Evolutionary conservation across 2,329 filamentous ascomycete genomes (phyloP).

Genomic region (Xylaria sp.): DNA sequence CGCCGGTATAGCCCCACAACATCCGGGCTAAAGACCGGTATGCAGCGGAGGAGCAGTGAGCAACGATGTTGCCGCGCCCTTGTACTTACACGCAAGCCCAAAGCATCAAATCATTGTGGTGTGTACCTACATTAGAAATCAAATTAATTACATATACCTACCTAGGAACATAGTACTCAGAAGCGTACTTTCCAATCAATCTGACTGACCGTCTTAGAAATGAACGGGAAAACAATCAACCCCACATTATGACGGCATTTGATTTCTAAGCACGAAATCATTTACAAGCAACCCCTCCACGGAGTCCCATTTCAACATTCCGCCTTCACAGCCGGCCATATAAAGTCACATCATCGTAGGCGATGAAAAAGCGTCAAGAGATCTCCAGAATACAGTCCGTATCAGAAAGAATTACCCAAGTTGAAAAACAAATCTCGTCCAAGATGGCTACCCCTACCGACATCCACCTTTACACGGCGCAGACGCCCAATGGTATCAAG

Average conservation of each 20-base stretch:
- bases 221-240: slow-evolving; percentile 1
- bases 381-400: slow-evolving; percentile 11
- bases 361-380: not conserved
- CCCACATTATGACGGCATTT: slow-evolving; percentile 28
- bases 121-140: not conserved
- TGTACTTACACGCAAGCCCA: not conserved
- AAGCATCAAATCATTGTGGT: not conserved
- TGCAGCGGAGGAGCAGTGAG: not conserved
- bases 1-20: slow-evolving; percentile 3
- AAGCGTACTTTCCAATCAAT: slow-evolving; percentile 1
- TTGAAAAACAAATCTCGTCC: slow-evolving; percentile 40
- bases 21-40: not conserved
- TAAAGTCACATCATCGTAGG: not conserved
- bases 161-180: too few relatives aligned
- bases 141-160: not conserved
- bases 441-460: slow-evolving; percentile 65
- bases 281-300: slow-evolving; percentile 13
- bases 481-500: slow-evolving; percentile 92
- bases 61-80: too few relatives aligned
- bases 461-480: slow-evolving; percentile 83
- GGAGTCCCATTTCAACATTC: not conserved
- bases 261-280: slow-evolving; percentile 38
- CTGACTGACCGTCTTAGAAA: slow-evolving; percentile 12
- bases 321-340: not conserved
- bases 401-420: slow-evolving; percentile 38